Percentiles rank a stretch among this genome's conserved stretches.
phyloP scores from a whole-genome alignment of 352 stramenopile genomes.

The Thraustochytrium striatum region DNA sequence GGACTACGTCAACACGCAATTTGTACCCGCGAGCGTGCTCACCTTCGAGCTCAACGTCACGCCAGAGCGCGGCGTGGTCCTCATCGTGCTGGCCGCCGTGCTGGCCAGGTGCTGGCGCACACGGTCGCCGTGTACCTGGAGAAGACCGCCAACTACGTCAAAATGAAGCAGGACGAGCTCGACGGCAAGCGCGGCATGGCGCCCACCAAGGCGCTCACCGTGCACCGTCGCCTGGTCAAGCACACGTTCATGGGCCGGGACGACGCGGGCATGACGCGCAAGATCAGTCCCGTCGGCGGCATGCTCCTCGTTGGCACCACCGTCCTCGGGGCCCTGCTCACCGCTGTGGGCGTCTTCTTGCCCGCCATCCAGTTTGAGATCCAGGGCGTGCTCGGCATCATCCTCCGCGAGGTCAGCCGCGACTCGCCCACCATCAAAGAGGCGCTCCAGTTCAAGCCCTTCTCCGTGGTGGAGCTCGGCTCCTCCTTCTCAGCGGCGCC shows the following conservation, averaged over 20 bases:
- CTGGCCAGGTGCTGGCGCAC: not conserved
- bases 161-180: not conserved
- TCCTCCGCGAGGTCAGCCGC: not conserved
- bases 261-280: not conserved
- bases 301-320: not conserved
- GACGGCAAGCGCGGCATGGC: not conserved
- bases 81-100: not conserved
- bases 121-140: not conserved
- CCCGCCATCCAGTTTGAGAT: conserved; percentile 5
- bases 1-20: not conserved
- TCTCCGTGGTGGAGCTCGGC: conserved; percentile 29
- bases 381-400: not conserved
- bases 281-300: not conserved
- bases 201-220: not conserved
- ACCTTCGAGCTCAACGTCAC: conserved; percentile 4
- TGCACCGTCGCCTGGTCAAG: not conserved
- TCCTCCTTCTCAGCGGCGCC: not conserved
- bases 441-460: not conserved
- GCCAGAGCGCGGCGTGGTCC: not conserved
- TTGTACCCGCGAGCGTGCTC: not conserved
- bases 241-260: conserved; percentile 8
- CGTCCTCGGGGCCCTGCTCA: not conserved
- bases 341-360: not conserved
- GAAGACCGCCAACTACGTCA: not conserved
- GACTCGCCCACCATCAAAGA: not conserved